phyloP scores from a whole-genome alignment of 192 early-diverging fungal genomes.

The Linderina pennispora region DNA sequence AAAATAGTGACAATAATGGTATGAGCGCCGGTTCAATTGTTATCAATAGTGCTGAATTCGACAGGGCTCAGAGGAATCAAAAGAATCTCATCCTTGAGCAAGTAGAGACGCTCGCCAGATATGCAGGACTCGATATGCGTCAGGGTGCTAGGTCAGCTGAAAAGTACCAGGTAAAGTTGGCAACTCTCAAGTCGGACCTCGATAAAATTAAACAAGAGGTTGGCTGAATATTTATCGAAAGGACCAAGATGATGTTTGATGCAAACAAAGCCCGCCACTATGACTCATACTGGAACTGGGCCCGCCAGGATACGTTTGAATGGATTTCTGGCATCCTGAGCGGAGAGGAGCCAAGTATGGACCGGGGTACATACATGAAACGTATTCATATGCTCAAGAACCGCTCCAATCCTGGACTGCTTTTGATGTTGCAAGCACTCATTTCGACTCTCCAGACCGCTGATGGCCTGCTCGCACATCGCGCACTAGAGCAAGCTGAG shows the following conservation, averaged over 20 bases:
- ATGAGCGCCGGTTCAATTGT: constrained; percentile 4
- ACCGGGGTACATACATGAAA: constrained; percentile 44
- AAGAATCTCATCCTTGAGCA: constrained; percentile 71
- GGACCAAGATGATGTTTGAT: constrained; percentile 74
- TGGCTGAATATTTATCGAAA: constrained; percentile 68
- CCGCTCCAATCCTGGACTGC: constrained; percentile 62
- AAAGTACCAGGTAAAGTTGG: constrained; percentile 50
- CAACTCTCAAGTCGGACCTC: constrained; percentile 63
- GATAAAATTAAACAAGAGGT: constrained; percentile 77
- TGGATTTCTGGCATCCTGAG: constrained; percentile 69
- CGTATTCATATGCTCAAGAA: constrained; percentile 59
- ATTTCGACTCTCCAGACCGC: constrained; percentile 54
- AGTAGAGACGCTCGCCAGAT: constrained; percentile 76
- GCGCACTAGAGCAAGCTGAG: constrained; percentile 44
- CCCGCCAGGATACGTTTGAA: constrained; percentile 42
- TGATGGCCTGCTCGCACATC: constrained; percentile 61
- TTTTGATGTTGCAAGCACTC: constrained; percentile 75
- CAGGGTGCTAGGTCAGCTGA: constrained; percentile 59
- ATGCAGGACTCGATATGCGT: constrained; percentile 74
- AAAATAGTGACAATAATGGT: too few species aligned
- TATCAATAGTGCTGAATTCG: constrained; percentile 87
- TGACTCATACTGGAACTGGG: constrained; percentile 98
- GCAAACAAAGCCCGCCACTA: constrained; percentile 77
- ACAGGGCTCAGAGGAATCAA: constrained; percentile 66
- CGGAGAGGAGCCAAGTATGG: constrained; percentile 70